These are phyloP conservation scores for Rhizopus stolonifer DNA, from an alignment of 371 early-diverging fungal genomes.

Conservation along the genomic window DNA sequence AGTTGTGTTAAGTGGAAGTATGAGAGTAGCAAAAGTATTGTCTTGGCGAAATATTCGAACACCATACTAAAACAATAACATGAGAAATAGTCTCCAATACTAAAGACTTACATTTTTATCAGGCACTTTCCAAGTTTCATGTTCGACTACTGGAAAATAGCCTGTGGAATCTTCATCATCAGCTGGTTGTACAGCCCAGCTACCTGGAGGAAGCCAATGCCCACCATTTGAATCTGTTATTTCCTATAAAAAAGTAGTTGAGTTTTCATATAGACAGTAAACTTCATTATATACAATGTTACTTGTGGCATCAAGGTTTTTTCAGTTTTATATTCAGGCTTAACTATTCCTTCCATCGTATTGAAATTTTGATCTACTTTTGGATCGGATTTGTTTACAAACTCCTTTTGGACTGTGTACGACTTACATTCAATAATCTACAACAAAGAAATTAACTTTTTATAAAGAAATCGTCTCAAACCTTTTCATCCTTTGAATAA, in stretches of 20 bases:
- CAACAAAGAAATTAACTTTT: too few relatives aligned
- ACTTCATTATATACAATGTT: not conserved
- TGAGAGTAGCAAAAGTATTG: conserved; percentile 76
- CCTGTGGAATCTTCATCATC: conserved; percentile 26
- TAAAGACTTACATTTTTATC: conserved; percentile 31
- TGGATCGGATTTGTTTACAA: not conserved
- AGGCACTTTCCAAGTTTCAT: conserved; percentile 29
- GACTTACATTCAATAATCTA: conserved; percentile 7
- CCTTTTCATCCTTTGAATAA: conserved; percentile 17
- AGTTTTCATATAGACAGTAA: not conserved
- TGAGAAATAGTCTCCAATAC: not conserved
- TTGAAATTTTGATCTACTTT: conserved; percentile 45
- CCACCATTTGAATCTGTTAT: conserved; percentile 22
- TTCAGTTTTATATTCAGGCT: conserved; percentile 26
- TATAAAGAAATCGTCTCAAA: too few relatives aligned
- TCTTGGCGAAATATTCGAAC: conserved; percentile 70
- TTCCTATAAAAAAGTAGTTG: conserved; percentile 8
- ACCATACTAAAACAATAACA: conserved; percentile 32
- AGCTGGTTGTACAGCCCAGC: conserved; percentile 65
- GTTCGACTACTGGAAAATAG: conserved; percentile 33
- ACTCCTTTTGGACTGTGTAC: not conserved
- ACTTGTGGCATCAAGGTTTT: conserved; percentile 14
- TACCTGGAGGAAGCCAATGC: conserved; percentile 67
- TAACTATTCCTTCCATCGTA: conserved; percentile 52
- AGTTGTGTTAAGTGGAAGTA: conserved; percentile 63